phyloP scores from a whole-genome alignment of 2,329 filamentous ascomycete genomes.

The Arthrobotrys conoides region DNA sequence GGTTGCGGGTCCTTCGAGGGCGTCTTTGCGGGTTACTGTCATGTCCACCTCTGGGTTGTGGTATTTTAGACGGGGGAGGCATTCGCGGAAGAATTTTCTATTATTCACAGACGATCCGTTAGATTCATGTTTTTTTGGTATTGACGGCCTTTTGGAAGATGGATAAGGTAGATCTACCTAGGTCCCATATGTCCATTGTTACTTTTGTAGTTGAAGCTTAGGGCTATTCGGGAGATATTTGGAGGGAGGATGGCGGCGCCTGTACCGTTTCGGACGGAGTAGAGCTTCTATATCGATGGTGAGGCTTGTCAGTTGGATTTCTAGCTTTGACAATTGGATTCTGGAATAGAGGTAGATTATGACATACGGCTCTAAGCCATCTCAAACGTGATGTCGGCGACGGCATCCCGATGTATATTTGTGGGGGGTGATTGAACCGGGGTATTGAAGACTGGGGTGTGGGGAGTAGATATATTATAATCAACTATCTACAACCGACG shows the following conservation, averaged over 20 bases:
- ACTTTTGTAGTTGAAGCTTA: conserved; percentile 77
- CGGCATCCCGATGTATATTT: conserved; percentile 57
- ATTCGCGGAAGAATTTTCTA: conserved; percentile 86
- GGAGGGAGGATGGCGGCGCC: conserved; percentile 85
- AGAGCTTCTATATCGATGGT: conserved; percentile 73
- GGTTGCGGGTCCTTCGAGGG: conserved; percentile 37
- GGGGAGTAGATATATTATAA: conserved; percentile 12
- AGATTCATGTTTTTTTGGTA: not conserved
- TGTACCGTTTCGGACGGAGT: conserved; percentile 79
- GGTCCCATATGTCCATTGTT: conserved; percentile 80
- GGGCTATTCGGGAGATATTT: conserved; percentile 80
- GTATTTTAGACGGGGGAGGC: conserved; percentile 89
- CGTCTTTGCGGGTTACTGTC: conserved; percentile 33
- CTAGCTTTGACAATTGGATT: not conserved
- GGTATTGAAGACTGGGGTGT: not conserved
- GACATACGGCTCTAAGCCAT: conserved; percentile 61
- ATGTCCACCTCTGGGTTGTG: conserved; percentile 74
- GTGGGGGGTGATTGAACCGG: conserved; percentile 1
- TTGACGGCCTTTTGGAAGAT: not conserved
- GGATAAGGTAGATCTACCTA: conserved; percentile 70
- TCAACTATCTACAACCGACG: conserved; percentile 7
- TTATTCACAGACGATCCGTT: too few species aligned
- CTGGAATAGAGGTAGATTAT: not conserved
- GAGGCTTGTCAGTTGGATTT: conserved; percentile 20
- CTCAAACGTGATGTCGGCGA: conserved; percentile 61